phyloP scores from a whole-genome alignment of 1,139 yeast genomes.

The Suhomyces kunorum region DNA sequence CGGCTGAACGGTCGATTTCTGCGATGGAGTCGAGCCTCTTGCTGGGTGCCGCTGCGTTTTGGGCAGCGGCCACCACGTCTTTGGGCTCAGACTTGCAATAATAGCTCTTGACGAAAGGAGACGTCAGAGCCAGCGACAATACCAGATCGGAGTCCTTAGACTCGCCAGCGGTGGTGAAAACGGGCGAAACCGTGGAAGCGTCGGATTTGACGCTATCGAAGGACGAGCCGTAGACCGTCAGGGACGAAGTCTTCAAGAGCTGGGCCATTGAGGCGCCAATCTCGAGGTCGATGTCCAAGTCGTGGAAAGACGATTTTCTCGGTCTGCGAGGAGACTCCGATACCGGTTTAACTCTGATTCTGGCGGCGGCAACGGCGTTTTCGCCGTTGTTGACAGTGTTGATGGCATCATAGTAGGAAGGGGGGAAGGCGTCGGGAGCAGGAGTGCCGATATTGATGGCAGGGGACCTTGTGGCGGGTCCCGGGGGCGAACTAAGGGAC shows the following conservation, averaged over 20 bases:
- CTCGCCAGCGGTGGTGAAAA: constrained; percentile 36
- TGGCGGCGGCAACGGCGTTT: constrained; percentile 5
- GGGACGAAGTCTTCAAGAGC: constrained; percentile 24
- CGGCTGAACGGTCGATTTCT: constrained; percentile 47
- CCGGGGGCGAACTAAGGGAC: constrained; percentile 10
- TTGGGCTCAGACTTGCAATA: constrained; percentile 16
- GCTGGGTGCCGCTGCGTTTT: neutral
- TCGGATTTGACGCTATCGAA: constrained; percentile 41
- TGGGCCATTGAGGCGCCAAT: constrained; percentile 50
- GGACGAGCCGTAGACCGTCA: constrained; percentile 31
- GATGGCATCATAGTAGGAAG: constrained; percentile 16
- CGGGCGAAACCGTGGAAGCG: constrained; percentile 32
- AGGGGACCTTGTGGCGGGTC: constrained; percentile 17
- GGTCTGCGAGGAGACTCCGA: constrained; percentile 10
- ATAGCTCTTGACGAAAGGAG: constrained; percentile 18
- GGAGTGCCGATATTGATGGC: constrained; percentile 20
- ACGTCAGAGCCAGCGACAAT: constrained; percentile 36
- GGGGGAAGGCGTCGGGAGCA: constrained; percentile 14
- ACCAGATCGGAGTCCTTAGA: constrained; percentile 43
- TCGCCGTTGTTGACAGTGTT: too few relatives aligned
- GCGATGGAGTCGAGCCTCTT: constrained; percentile 15
- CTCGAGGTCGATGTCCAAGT: constrained; percentile 39
- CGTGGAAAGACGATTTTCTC: constrained; percentile 11
- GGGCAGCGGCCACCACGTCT: constrained; percentile 12
- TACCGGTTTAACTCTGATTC: constrained; percentile 1